Percentiles rank a stretch among this genome's conserved stretches.
Conservation (phyloP, 108 stramenopile genomes). For the Fistulifera solaris region DNA sequence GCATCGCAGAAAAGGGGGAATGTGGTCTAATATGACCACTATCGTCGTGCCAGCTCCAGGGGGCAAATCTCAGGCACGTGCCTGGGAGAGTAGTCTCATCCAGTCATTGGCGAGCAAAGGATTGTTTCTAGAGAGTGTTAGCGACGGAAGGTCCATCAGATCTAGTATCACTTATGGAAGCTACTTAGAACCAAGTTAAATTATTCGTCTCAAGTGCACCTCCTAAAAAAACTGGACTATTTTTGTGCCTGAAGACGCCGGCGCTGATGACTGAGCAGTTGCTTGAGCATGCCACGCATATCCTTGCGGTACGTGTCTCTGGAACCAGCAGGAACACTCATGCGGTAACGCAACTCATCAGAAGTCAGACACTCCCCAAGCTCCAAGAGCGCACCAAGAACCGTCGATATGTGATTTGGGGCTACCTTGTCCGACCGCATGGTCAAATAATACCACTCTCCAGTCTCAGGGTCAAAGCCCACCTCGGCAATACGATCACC, state of each 20-base stretch:
- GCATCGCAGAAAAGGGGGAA: slow-evolving; percentile 54
- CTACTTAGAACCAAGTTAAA: neutral
- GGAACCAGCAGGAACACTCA: slow-evolving; percentile 67
- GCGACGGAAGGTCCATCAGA: slow-evolving; percentile 40
- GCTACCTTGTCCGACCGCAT: slow-evolving; percentile 82
- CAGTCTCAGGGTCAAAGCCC: slow-evolving; percentile 80
- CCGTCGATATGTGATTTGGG: slow-evolving; percentile 80
- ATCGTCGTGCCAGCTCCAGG: slow-evolving; percentile 39
- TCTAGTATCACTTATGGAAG: neutral
- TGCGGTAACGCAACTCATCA: slow-evolving; percentile 76
- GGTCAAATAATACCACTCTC: slow-evolving; percentile 88
- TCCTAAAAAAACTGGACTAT: neutral
- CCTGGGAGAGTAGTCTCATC: slow-evolving; percentile 61
- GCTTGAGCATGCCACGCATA: slow-evolving; percentile 63
- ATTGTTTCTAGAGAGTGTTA: slow-evolving; percentile 43
- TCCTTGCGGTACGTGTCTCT: slow-evolving; percentile 80
- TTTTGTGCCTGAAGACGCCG: slow-evolving; percentile 5
- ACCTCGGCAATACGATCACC: slow-evolving; percentile 76
- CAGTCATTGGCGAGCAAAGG: slow-evolving; percentile 47
- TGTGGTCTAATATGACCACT: slow-evolving; percentile 30
- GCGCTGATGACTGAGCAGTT: slow-evolving; percentile 64
- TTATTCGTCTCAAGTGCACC: neutral
- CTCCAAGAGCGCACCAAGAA: slow-evolving; percentile 77
- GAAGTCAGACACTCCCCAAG: slow-evolving; percentile 78
- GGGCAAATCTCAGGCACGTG: slow-evolving; percentile 60